Conservation (phyloP, 1,284 basidiomycete species). For the Microbotryum saponariae region DNA sequence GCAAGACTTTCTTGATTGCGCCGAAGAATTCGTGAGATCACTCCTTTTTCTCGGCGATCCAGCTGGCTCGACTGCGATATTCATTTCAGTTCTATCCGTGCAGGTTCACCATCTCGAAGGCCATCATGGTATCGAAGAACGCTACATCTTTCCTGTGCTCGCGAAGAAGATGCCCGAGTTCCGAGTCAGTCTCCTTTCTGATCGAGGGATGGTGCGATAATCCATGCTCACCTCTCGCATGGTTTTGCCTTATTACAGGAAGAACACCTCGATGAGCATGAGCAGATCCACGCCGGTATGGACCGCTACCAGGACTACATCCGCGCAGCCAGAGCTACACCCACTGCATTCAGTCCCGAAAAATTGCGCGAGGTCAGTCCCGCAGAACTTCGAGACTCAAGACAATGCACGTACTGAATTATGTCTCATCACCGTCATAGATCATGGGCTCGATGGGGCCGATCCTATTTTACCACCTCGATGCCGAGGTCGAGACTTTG, state of each 20-base stretch:
- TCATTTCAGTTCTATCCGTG: too few relatives aligned
- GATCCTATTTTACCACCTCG: slow-evolving; percentile 26
- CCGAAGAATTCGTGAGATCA: slow-evolving; percentile 9
- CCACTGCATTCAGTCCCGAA: slow-evolving; percentile 8
- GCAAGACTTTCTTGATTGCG: slow-evolving; percentile 13
- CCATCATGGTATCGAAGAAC: slow-evolving; percentile 30
- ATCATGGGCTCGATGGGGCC: slow-evolving; percentile 19
- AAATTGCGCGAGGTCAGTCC: slow-evolving; percentile 1
- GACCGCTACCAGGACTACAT: slow-evolving; percentile 3
- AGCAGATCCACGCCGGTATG: slow-evolving; percentile 25
- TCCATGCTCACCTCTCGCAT: too few relatives aligned
- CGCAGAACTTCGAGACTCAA: too few relatives aligned
- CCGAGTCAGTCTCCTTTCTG: background rate
- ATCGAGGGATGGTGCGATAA: too few relatives aligned
- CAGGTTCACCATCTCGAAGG: slow-evolving; percentile 12
- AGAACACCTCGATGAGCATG: slow-evolving; percentile 28
- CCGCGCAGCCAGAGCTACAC: slow-evolving; percentile 8
- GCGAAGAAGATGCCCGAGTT: slow-evolving; percentile 29
- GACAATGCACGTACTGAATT: too few relatives aligned
- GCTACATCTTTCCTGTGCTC: slow-evolving; percentile 27
- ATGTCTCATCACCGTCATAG: background rate
- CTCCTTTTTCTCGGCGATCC: too few relatives aligned
- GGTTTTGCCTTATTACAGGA: background rate
- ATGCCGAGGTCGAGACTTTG: slow-evolving; percentile 20
- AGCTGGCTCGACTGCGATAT: too few relatives aligned